A percentile compares a stretch with the other conserved stretches of the same genome.
Conservation (phyloP, 176 grass and related monocot species). For the Avena atlantica region DNA sequence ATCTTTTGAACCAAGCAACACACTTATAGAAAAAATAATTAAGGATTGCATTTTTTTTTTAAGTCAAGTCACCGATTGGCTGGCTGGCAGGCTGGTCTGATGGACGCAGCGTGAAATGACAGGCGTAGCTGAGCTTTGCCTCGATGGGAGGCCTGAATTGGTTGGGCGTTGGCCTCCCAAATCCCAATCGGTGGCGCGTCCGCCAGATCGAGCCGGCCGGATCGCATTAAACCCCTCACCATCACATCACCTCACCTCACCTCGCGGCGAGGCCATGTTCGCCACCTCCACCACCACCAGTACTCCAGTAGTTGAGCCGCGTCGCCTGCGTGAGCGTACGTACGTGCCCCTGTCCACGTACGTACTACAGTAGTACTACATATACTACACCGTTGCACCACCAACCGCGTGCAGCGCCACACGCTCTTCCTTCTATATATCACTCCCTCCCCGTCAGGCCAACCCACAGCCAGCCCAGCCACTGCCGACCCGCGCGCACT, state of each 20-base stretch:
- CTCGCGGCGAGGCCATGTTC: neutral
- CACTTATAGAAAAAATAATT: too few species aligned
- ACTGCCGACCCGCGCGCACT: too few species aligned
- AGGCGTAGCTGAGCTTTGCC: neutral
- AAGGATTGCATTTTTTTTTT: too few species aligned
- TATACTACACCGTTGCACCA: neutral
- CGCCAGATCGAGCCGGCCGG: neutral
- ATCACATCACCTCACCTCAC: too few species aligned
- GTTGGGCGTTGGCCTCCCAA: slow-evolving; percentile 18
- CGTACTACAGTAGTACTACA: neutral
- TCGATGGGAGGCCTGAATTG: neutral
- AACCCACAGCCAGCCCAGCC: neutral
- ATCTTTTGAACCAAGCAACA: too few species aligned
- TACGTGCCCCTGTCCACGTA: neutral
- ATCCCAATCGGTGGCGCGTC: neutral
- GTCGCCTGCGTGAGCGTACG: neutral
- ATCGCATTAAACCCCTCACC: neutral
- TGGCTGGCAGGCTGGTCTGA: neutral
- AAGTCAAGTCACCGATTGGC: neutral
- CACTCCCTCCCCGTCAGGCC: neutral
- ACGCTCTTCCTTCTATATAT: slow-evolving; percentile 28
- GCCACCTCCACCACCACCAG: neutral
- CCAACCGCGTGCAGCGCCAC: slow-evolving; percentile 7
- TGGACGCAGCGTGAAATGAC: neutral
- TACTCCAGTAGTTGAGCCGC: slow-evolving; percentile 7